phyloP scores from a whole-genome alignment of 768 basidiomycete species.

The Lactarius tabidus region DNA sequence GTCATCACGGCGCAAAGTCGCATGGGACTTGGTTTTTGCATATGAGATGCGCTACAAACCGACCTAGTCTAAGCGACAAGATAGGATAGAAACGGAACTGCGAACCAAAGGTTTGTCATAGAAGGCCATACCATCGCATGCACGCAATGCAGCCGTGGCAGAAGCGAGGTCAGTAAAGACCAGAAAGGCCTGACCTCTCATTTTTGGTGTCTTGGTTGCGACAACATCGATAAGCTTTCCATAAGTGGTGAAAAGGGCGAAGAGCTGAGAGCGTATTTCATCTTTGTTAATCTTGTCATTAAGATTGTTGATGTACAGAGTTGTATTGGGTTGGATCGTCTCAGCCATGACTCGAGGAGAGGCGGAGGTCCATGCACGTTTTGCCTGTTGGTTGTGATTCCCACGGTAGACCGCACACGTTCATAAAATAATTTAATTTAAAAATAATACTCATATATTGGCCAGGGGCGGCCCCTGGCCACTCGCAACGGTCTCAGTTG shows the following conservation, averaged over 20 bases:
- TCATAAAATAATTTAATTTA: neutral
- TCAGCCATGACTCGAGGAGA: slow-evolving; percentile 37
- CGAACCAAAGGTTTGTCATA: slow-evolving; percentile 90
- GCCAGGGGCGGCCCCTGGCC: neutral
- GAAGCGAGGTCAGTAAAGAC: slow-evolving; percentile 90
- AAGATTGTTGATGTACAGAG: slow-evolving; percentile 90
- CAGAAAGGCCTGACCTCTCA: slow-evolving; percentile 94
- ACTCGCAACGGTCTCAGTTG: neutral
- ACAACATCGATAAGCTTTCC: slow-evolving; percentile 93
- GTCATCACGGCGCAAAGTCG: slow-evolving; percentile 74
- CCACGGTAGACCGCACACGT: slow-evolving; percentile 11
- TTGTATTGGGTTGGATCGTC: slow-evolving; percentile 69
- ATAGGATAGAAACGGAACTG: slow-evolving; percentile 26
- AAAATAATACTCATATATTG: neutral
- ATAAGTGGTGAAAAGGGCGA: slow-evolving; percentile 87
- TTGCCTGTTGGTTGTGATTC: neutral
- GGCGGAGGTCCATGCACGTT: slow-evolving; percentile 17
- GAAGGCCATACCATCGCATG: slow-evolving; percentile 88
- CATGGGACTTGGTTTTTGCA: slow-evolving; percentile 85
- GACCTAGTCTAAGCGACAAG: slow-evolving; percentile 18
- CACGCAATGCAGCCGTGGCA: slow-evolving; percentile 89
- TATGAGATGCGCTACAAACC: slow-evolving; percentile 76
- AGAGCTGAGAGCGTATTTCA: slow-evolving; percentile 78
- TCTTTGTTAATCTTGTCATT: slow-evolving; percentile 92
- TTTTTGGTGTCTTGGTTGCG: slow-evolving; percentile 78